Percentiles rank a stretch among this genome's conserved stretches.
Conservation (phyloP, 257 asterid species). For the Solanum dulcamara region DNA sequence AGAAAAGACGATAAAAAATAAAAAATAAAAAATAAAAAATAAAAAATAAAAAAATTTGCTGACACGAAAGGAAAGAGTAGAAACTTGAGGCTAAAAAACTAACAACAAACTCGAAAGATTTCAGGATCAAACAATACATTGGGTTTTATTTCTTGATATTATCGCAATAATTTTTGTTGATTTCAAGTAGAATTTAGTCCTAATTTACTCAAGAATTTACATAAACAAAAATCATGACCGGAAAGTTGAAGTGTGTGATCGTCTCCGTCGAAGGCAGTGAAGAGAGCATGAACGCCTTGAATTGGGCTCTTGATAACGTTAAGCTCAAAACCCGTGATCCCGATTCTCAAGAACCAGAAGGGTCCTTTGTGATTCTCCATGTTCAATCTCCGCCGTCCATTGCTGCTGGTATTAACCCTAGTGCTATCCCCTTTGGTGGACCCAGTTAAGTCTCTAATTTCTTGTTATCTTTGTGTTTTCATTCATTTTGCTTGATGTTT, state of each 20-base stretch:
- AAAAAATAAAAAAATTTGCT: too few relatives aligned
- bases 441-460: constrained; percentile 26
- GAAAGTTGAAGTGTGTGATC: constrained; percentile 21
- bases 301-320: constrained; percentile 35
- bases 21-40: too few relatives aligned
- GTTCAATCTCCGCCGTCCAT: constrained; percentile 43
- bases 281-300: constrained; percentile 39
- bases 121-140: not conserved
- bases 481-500: not conserved
- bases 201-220: not conserved
- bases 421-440: constrained; percentile 37
- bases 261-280: constrained; percentile 43
- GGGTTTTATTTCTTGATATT: not conserved
- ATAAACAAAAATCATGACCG: not conserved
- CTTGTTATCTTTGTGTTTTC: not conserved
- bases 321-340: constrained; percentile 12
- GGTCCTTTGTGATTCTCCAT: constrained; percentile 21
- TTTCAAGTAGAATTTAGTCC: not conserved
- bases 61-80: too few relatives aligned
- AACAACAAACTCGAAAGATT: not conserved
- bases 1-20: too few relatives aligned
- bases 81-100: too few relatives aligned
- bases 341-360: not conserved
- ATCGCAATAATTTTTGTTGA: not conserved
- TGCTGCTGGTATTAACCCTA: constrained; percentile 29